Evolutionary conservation across 2,329 filamentous ascomycete species (phyloP), one percentile per base, ranked within the genome.

Genomic region (Penicillium griseofulvum): DNA sequence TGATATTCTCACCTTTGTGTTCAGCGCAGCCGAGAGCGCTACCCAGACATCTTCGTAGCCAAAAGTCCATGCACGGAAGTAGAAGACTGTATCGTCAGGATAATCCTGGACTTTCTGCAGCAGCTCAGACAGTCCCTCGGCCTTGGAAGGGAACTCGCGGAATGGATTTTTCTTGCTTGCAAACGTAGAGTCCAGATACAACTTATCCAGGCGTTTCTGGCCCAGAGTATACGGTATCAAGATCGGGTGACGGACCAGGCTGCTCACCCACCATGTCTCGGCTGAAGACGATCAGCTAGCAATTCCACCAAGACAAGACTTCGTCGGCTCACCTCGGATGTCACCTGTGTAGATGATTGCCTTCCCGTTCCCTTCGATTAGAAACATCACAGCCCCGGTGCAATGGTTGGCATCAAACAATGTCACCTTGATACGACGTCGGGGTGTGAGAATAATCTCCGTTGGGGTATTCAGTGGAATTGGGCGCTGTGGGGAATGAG

Each of bases 31-130:
- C 0, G 91, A 87, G 0, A 97, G 74, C 0, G 90, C 88, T 55
- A 91, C 78, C 91, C 91, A 97, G 0, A 96, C 91, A 49, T 96
- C 89, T 69, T 97, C 92, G 60, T 97, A 96, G 0, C 89, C 90
- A 68, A 94, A 94, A 0, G 93, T 97, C 91, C 92, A 96, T 0
- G 91, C 84, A 54, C 91, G 84, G 43, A 97, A 81, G 70, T 96
- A 89, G 65, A 96, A 97, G 0, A 88, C 71, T 0, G 91, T 96
- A 37, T 90, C 83, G 1, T 77, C 58, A 0, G 91, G 87, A 69
- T 93, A 96, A 24, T 75, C 68, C 0, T 76, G 71, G 0, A 96
- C 80, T 61, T 91, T 88, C 5, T 77, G 74, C 1, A 97, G 66
- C 0, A 97, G 80, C 66, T 96, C 89, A 1, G 76, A 76, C 11